Conservation (phyloP, 176 grass and related monocot species). For the Microstegium vimineum region DNA sequence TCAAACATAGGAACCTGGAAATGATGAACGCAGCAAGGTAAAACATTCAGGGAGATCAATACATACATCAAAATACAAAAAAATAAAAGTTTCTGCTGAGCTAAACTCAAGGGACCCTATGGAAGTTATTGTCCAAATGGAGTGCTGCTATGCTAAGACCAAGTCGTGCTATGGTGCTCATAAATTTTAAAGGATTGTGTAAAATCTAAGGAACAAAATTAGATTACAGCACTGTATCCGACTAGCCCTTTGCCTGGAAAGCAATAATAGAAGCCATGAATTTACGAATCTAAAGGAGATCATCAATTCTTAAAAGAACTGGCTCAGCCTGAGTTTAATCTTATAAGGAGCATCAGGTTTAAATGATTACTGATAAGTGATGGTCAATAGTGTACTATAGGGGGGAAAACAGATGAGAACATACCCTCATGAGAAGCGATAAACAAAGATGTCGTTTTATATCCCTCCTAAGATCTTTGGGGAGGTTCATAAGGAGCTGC, state of each 20-base stretch:
- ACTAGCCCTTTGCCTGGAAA: background rate
- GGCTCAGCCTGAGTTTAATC: background rate
- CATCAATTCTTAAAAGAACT: background rate
- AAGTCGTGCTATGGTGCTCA: background rate
- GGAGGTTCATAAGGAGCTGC: conserved; percentile 63
- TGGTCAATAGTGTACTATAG: background rate
- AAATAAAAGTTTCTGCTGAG: background rate
- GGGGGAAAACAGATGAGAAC: background rate
- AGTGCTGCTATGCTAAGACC: background rate
- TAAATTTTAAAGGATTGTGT: background rate
- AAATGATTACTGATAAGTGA: background rate
- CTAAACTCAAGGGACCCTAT: background rate
- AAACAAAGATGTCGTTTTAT: conserved; percentile 92
- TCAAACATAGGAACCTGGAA: conserved; percentile 89
- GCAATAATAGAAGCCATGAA: background rate
- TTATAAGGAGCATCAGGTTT: background rate
- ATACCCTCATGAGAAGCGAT: conserved; percentile 81
- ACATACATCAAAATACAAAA: background rate
- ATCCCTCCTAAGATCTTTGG: conserved; percentile 85
- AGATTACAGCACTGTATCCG: background rate
- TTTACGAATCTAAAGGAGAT: background rate
- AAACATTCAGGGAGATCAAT: background rate
- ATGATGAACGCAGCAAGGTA: background rate
- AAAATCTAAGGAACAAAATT: background rate
- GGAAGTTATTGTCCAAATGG: background rate